Evolutionary conservation across 2,329 filamentous ascomycete genomes (phyloP).

Genomic region (Davidsoniella neocaledoniae): DNA sequence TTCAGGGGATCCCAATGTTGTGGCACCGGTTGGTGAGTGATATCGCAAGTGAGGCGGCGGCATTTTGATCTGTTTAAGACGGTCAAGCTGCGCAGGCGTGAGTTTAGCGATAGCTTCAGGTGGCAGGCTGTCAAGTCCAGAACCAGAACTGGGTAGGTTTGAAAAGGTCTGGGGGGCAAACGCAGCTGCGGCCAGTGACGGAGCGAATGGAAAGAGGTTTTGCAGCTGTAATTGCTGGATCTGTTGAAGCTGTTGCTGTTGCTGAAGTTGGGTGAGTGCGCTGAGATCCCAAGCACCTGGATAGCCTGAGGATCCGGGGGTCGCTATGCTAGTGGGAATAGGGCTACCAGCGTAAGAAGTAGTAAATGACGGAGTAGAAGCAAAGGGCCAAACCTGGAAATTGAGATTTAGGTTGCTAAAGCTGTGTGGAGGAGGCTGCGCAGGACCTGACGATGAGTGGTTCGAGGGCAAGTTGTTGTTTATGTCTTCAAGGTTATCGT

Average conservation of each 20-base stretch:
- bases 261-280: conserved; percentile 5
- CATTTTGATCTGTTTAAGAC: conserved; percentile 40
- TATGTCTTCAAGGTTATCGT: too few species aligned
- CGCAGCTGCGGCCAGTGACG: conserved; percentile 2
- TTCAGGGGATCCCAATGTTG: conserved; percentile 39
- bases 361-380: conserved; percentile 5
- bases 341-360: background rate
- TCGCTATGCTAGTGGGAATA: conserved; percentile 2
- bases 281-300: conserved; percentile 9
- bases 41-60: conserved; percentile 48
- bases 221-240: conserved; percentile 8
- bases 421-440: conserved; percentile 1
- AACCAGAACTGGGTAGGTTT: background rate
- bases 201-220: conserved; percentile 8
- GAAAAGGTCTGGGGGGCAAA: background rate
- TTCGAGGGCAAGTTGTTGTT: too few species aligned
- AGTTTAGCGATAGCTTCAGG: conserved; percentile 20
- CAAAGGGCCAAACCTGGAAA: conserved; percentile 6
- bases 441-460: too few species aligned
- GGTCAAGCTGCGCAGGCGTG: conserved; percentile 42
- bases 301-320: conserved; percentile 1
- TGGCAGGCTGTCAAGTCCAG: conserved; percentile 8
- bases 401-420: conserved; percentile 7
- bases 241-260: conserved; percentile 9
- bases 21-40: conserved; percentile 38